Conservation (phyloP, 169 alveolate species). For the Plasmodium billcollinsi region DNA sequence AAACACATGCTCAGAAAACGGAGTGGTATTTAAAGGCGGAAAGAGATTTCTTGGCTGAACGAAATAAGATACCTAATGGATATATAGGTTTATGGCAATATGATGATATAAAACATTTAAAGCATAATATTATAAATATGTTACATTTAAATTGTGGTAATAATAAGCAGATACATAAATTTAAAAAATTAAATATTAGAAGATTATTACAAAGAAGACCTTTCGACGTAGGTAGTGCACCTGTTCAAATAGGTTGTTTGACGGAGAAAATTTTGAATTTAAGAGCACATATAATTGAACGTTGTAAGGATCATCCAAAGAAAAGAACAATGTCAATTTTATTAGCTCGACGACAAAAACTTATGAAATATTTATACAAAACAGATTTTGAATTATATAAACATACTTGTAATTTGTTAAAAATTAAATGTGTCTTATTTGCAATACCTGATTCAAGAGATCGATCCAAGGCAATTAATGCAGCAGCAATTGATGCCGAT, state of each 20-base stretch:
- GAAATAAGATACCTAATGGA: constrained; percentile 87
- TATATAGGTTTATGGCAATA: constrained; percentile 87
- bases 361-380: constrained; percentile 88
- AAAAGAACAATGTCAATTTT: constrained; percentile 88
- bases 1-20: constrained; percentile 89
- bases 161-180: constrained; percentile 76
- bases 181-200: constrained; percentile 80
- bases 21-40: constrained; percentile 91
- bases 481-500: constrained; percentile 90
- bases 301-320: constrained; percentile 87
- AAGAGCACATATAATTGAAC: constrained; percentile 87
- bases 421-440: constrained; percentile 87
- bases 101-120: constrained; percentile 83
- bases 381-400: constrained; percentile 87
- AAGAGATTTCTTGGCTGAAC: constrained; percentile 88
- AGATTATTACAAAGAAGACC: constrained; percentile 87
- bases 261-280: constrained; percentile 89
- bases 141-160: constrained; percentile 84
- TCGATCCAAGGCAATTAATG: constrained; percentile 87
- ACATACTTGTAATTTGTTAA: constrained; percentile 87
- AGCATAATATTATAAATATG: constrained; percentile 78
- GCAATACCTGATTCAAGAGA: constrained; percentile 91
- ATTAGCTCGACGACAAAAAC: constrained; percentile 86
- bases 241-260: constrained; percentile 90
- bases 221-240: constrained; percentile 86